A percentile compares a stretch with the other conserved stretches of the same genome.
phyloP scores from a whole-genome alignment of 352 stramenopile species.

The Phytopythium vexans region DNA sequence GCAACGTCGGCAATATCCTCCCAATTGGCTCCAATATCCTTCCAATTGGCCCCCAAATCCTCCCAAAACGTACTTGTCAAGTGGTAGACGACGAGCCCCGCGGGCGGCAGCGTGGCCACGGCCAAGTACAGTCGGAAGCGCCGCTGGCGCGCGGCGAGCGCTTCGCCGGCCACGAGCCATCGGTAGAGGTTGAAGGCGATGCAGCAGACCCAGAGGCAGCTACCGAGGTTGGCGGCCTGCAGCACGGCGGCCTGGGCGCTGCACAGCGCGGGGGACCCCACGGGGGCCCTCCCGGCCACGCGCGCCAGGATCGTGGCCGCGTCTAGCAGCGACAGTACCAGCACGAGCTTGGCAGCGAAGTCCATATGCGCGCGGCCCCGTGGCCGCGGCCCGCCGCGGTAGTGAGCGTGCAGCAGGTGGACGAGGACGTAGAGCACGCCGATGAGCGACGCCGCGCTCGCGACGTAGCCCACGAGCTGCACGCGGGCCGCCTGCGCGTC shows the following conservation, averaged over 20 bases:
- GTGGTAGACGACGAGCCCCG: conserved; percentile 53
- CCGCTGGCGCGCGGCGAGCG: conserved; percentile 55
- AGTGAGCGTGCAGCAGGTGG: conserved; percentile 50
- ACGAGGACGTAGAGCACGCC: conserved; percentile 63
- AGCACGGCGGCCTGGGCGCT: conserved; percentile 54
- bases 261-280: conserved; percentile 44
- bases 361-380: conserved; percentile 31
- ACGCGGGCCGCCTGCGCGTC: conserved; percentile 21
- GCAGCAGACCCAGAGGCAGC: conserved; percentile 72
- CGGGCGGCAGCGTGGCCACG: conserved; percentile 48
- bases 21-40: neutral
- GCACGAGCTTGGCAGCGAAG: conserved; percentile 67
- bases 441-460: conserved; percentile 53
- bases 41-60: neutral
- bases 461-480: conserved; percentile 41
- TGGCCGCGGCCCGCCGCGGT: conserved; percentile 15
- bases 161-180: conserved; percentile 74
- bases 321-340: conserved; percentile 73
- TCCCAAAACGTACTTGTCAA: conserved; percentile 30
- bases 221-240: conserved; percentile 47
- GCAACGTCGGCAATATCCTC: neutral
- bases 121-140: conserved; percentile 55
- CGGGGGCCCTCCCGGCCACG: conserved; percentile 46
- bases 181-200: conserved; percentile 82
- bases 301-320: conserved; percentile 46